Evolutionary conservation across 2,329 filamentous ascomycete genomes (phyloP), one percentile per base, ranked within the genome.

Genomic region (Aspergillus neoniger): DNA sequence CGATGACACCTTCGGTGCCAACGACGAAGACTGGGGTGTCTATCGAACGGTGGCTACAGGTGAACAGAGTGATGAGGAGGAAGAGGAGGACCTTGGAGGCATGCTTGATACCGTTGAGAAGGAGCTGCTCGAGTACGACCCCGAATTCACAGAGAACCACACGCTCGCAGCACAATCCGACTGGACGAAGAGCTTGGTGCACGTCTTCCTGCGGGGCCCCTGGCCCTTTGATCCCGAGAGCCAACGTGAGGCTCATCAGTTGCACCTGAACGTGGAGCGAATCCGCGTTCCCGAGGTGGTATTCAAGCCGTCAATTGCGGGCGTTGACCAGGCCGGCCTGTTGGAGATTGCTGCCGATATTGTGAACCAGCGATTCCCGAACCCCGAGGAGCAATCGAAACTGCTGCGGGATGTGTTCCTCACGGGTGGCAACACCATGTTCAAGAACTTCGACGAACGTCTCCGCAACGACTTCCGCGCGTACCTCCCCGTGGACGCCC

Each of bases 1-100:
- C 72, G 95, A 99, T 70, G 95, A 99, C 73, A 92, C 91, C 62
- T 99, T 99, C 72, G 95, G 95, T 59, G 93, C 93, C 53, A 94
- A 99, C 75, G 95, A 99, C 72, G 93, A 96, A 59, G 95, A 99
- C 76, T 99, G 95, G 95, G 92, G 92, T 60, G 92, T 99, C 14
- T 99, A 99, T 77, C 89, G 95, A 56, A 91, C 91, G 43, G 96
- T 98, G 59, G 91, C 92, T 2, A 92, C 91, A 0, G 92, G 92
- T 7, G 85, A 86, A 15, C 83, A 83, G 67, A 91, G 90, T 71
- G 91, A 95, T 63, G 93, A 97, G 67, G 91, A 94, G 69, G 92
- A 96, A 54, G 93, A 96, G 73, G 94, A 98, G 75, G 94, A 98
- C 70, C 84, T 96, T 0, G 85, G 86, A 59, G 86, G 83, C 5